Conservation (phyloP, 768 basidiomycete genomes). For the Boletus tylopilopsis region DNA sequence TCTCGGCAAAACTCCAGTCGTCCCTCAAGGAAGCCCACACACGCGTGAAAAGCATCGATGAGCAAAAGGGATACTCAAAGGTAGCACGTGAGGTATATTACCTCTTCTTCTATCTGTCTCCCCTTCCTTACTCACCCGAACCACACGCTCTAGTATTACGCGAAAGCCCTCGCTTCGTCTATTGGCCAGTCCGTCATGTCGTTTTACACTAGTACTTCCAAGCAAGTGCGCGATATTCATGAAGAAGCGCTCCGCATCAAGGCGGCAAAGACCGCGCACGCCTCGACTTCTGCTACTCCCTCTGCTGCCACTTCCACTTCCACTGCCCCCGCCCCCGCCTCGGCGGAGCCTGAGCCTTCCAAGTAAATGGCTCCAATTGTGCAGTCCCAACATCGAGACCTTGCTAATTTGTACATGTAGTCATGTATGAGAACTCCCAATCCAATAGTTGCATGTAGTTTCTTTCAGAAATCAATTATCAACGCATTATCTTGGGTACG, state of each 20-base stretch:
- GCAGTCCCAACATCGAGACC: too few relatives aligned
- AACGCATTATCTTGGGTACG: too few relatives aligned
- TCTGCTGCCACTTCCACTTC: conserved; percentile 1
- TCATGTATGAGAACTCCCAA: too few relatives aligned
- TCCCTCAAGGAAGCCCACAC: conserved; percentile 60
- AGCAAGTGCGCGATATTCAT: conserved; percentile 89
- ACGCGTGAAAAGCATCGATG: conserved; percentile 73
- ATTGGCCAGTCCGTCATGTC: conserved; percentile 68
- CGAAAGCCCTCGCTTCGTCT: conserved; percentile 68
- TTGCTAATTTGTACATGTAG: conserved; percentile 2
- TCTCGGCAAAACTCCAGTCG: conserved; percentile 68
- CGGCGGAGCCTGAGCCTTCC: conserved; percentile 9
- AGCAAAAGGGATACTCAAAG: conserved; percentile 75
- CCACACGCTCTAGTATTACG: conserved; percentile 60
- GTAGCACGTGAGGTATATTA: conserved; percentile 58
- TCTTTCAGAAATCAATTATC: neutral
- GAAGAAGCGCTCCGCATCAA: conserved; percentile 88
- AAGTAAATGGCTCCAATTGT: neutral
- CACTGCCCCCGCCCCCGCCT: conserved; percentile 1
- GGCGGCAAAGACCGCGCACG: conserved; percentile 48
- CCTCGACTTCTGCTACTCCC: conserved; percentile 11
- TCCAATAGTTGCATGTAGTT: neutral
- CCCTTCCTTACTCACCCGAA: neutral
- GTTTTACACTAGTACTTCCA: conserved; percentile 87
- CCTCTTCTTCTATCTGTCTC: neutral